These are phyloP conservation scores for Posidonia australis DNA, from an alignment of 106 monocot genomes.

Conservation along the genomic window DNA sequence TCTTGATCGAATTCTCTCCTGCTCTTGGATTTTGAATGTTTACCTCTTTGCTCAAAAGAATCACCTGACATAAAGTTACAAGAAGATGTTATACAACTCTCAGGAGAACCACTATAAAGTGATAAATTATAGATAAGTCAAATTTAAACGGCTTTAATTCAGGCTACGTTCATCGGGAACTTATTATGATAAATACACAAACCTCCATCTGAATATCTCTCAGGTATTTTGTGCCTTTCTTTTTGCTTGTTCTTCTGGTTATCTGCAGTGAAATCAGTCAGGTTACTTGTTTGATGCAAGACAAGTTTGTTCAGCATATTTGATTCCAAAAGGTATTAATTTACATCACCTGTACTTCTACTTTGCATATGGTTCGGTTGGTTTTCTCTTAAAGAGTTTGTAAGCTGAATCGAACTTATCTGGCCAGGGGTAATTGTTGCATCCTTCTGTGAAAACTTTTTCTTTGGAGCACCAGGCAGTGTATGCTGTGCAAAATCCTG, in stretches of 20 bases:
- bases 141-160: too few relatives aligned
- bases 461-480: conserved; percentile 13
- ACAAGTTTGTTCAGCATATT: conserved; percentile 20
- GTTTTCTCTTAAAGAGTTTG: conserved; percentile 18
- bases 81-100: not conserved
- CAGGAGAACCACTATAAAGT: not conserved
- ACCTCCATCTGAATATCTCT: conserved; percentile 53
- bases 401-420: conserved; percentile 5
- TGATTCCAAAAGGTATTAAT: conserved; percentile 14
- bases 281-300: conserved; percentile 19
- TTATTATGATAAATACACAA: not conserved
- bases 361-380: conserved; percentile 18
- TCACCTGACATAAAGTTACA: conserved; percentile 31
- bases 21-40: conserved; percentile 48
- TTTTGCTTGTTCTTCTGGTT: conserved; percentile 28
- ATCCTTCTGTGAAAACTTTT: conserved; percentile 17
- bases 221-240: conserved; percentile 26
- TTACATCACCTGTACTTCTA: conserved; percentile 29
- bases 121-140: too few relatives aligned
- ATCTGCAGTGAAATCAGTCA: conserved; percentile 20
- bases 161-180: too few relatives aligned
- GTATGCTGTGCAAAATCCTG: not conserved
- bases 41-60: conserved; percentile 28
- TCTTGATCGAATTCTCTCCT: conserved; percentile 44
- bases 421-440: conserved; percentile 3